A percentile compares a stretch with the other conserved stretches of the same genome.
Evolutionary conservation across 768 basidiomycete species (phyloP).

Genomic region (Boletus vinaceobasis): DNA sequence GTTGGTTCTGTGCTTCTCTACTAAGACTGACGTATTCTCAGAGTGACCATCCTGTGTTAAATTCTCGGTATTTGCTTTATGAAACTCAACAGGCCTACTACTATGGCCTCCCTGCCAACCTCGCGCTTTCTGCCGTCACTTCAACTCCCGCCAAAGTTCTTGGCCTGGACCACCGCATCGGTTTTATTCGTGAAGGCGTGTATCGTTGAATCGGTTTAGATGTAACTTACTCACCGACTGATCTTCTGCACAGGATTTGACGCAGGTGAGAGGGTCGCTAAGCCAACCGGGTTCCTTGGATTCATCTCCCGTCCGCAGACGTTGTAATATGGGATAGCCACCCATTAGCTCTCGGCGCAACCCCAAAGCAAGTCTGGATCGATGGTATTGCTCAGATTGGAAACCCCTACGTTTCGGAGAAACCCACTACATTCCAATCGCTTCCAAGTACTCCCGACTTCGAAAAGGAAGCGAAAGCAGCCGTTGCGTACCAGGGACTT

Average conservation of each 20-base stretch:
- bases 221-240: not conserved
- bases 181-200: constrained; percentile 52
- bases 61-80: constrained; percentile 54
- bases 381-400: constrained; percentile 76
- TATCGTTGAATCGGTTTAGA: not conserved
- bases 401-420: constrained; percentile 44
- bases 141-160: constrained; percentile 66
- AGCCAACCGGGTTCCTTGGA: not conserved
- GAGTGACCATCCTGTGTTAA: constrained; percentile 52
- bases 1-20: constrained; percentile 19
- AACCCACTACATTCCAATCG: constrained; percentile 52
- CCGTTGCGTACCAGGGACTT: constrained; percentile 64
- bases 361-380: constrained; percentile 79
- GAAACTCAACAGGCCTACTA: constrained; percentile 68
- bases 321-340: constrained; percentile 75
- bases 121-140: constrained; percentile 69
- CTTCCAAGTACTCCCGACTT: constrained; percentile 58
- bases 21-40: constrained; percentile 25
- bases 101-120: constrained; percentile 62
- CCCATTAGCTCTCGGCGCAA: constrained; percentile 73
- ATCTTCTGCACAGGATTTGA: constrained; percentile 51
- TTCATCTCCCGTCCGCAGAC: constrained; percentile 38
- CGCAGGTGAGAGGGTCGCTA: constrained; percentile 43
- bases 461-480: constrained; percentile 56
- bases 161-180: constrained; percentile 75